phyloP scores from a whole-genome alignment of 2,329 filamentous ascomycete species.

The Ceratocystis huliohia region DNA sequence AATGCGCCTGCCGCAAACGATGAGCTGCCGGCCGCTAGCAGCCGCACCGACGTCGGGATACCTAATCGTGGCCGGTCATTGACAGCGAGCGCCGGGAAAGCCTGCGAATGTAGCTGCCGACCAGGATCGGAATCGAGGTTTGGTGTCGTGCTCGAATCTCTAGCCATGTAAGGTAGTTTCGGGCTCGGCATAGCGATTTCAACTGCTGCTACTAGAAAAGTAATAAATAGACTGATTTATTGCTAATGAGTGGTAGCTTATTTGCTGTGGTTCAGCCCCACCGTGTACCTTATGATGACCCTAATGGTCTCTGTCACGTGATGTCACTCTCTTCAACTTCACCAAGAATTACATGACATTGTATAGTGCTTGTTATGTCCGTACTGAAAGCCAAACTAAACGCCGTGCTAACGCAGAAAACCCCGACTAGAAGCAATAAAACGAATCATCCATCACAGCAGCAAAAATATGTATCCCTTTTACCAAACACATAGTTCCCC shows the following conservation, averaged over 20 bases:
- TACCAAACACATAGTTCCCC: neutral
- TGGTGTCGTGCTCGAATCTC: too few relatives aligned
- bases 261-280: too few relatives aligned
- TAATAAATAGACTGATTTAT: neutral
- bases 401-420: constrained; percentile 3
- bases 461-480: constrained; percentile 1
- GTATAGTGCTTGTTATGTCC: neutral
- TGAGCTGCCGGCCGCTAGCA: constrained; percentile 50
- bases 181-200: neutral
- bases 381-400: constrained; percentile 7
- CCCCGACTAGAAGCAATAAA: neutral
- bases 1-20: constrained; percentile 57
- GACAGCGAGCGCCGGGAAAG: neutral
- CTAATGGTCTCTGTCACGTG: neutral
- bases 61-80: constrained; percentile 38
- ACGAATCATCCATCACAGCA: neutral
- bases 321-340: neutral
- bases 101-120: too few relatives aligned
- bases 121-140: too few relatives aligned
- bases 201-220: neutral
- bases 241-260: too few relatives aligned
- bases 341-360: neutral
- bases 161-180: neutral
- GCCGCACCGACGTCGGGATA: constrained; percentile 50
- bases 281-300: too few relatives aligned